Percentiles rank a stretch among this genome's conserved stretches.
Evolutionary conservation across 371 early-diverging fungal genomes (phyloP).

Genomic region (Mortierella sp.): DNA sequence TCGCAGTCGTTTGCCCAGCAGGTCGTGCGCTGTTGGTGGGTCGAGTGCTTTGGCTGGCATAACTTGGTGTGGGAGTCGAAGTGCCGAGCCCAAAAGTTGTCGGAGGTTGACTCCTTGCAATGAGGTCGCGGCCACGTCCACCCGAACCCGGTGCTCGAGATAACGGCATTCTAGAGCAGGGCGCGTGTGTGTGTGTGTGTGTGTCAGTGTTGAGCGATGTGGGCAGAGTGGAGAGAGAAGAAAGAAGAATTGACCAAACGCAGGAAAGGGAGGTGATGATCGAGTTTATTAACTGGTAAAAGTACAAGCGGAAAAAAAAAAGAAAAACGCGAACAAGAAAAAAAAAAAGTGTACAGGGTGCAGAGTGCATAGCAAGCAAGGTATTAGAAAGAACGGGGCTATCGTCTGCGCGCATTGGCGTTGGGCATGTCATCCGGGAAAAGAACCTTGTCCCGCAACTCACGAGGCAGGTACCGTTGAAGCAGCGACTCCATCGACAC

Average conservation of each 20-base stretch:
- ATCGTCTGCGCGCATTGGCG: slow-evolving; percentile 24
- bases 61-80: neutral
- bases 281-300: neutral
- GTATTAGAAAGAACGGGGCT: slow-evolving; percentile 5
- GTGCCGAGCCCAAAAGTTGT: neutral
- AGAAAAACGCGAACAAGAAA: neutral
- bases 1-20: neutral
- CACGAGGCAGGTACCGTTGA: slow-evolving; percentile 49
- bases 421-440: slow-evolving; percentile 43
- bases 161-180: neutral
- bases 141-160: neutral
- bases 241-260: neutral
- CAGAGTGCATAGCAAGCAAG: neutral
- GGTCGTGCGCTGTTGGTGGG: neutral
- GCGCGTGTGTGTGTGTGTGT: neutral
- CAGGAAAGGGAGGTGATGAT: neutral
- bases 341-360: neutral
- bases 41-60: neutral
- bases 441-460: slow-evolving; percentile 51
- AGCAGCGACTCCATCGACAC: slow-evolving; percentile 51
- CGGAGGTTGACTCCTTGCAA: neutral
- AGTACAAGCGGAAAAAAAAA: neutral
- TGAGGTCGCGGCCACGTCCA: neutral
- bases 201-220: neutral
- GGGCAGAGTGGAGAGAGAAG: neutral